Evolutionary conservation across 1,139 yeast species (phyloP), one percentile per base, ranked within the genome.

Genomic region (Yamadazyma conglobata): DNA sequence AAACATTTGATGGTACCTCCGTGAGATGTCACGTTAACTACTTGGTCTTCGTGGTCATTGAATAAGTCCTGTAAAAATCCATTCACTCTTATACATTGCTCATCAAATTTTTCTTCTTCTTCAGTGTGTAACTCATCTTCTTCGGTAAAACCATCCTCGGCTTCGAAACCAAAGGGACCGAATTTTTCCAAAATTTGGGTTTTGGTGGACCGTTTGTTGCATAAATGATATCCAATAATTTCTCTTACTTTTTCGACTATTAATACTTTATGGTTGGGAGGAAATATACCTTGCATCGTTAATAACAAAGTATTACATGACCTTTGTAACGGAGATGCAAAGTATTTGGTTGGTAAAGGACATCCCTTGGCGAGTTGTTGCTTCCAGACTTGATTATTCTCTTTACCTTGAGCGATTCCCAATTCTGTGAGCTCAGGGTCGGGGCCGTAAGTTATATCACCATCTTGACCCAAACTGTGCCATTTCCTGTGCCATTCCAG

Each of bases 241-340:
- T 83, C 93, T 31, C 93, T 60, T 5, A 82, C 47, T 27, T 68
- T 64, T 38, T 83, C 91, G 11, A 77, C 64, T 5, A 58, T 46
- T 4, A 70, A 34, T 5, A 75, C 76, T 19, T 32, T 43, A 6
- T 56, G 53, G 19, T 47, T 42, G 11, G 58, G 43, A 11, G 74
- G 64, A 21, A 47, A 43, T 4, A 50, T 24, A 6, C 62, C 75
- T 6, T 59, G 46, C 89, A 88, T 80, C 1, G 87, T 77, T 19
- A 65, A 56, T 9, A 60, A 53, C 44, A 77, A 60, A 0, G 91
- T 83, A 35, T 70, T 70, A 14, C 73, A 56, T 7, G 87, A 77
- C 32, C 91, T 60, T 31, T 79, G 73, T 48, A 83, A 68, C 1
- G 91, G 91, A 2, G 87, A 79, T 19, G 70, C 68, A 53, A 72